A percentile compares a stretch with the other conserved stretches of the same genome.
These are phyloP conservation scores for Eucalyptus microcorys DNA, from an alignment of 345 rosid genomes.

Conservation along the genomic window DNA sequence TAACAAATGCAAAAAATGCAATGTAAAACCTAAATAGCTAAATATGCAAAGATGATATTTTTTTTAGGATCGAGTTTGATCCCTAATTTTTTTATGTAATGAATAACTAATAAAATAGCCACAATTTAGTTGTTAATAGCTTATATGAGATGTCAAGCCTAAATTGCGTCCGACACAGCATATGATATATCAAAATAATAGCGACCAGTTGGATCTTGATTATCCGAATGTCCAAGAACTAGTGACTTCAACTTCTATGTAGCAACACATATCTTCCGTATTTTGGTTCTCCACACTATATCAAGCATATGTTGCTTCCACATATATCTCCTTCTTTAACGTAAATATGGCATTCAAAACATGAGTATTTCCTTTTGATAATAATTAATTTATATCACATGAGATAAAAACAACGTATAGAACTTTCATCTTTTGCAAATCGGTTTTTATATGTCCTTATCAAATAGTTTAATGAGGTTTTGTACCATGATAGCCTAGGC, in stretches of 20 bases:
- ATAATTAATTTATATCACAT: background rate
- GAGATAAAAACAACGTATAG: background rate
- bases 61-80: background rate
- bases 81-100: background rate
- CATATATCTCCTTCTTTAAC: background rate
- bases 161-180: background rate
- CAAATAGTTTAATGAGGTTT: background rate
- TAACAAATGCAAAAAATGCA: background rate
- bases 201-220: background rate
- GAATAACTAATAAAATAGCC: accelerated
- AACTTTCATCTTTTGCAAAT: background rate
- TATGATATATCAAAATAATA: background rate
- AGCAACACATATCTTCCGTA: background rate
- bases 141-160: background rate
- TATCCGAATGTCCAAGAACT: background rate
- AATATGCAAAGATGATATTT: background rate
- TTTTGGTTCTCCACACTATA: background rate
- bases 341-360: background rate
- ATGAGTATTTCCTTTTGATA: background rate
- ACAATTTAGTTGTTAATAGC: too few relatives aligned
- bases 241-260: background rate
- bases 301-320: background rate
- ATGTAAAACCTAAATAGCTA: background rate
- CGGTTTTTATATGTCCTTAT: background rate
- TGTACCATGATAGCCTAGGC: background rate